phyloP scores from a whole-genome alignment of 306 rosid genomes.

The Medicago truncatula region DNA sequence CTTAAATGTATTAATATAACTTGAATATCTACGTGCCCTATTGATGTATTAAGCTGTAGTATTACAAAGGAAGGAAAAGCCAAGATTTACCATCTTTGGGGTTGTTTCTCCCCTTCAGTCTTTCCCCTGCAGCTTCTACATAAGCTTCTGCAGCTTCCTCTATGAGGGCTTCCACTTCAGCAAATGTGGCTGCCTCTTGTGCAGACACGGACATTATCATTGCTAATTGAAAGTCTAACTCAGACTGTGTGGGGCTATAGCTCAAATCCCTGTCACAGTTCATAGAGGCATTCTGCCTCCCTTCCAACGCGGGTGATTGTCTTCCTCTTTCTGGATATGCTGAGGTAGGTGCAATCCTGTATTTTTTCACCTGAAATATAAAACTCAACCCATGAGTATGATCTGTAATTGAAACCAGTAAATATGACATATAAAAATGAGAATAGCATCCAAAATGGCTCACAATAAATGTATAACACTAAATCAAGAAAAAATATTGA shows the following conservation, averaged over 20 bases:
- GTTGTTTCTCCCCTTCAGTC: constrained; percentile 58
- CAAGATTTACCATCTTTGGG: constrained; percentile 69
- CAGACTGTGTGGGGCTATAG: constrained; percentile 58
- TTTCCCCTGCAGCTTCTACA: constrained; percentile 82
- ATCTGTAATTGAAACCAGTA: constrained; percentile 30
- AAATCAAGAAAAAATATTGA: too few species aligned
- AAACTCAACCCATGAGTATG: constrained; percentile 21
- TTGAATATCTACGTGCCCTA: neutral
- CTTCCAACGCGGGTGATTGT: constrained; percentile 55
- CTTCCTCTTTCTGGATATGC: constrained; percentile 63
- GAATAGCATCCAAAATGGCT: too few species aligned
- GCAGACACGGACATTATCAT: constrained; percentile 80
- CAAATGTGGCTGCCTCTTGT: constrained; percentile 78
- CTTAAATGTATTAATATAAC: too few species aligned
- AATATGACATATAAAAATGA: neutral
- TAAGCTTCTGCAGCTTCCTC: constrained; percentile 98
- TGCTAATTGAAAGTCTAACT: constrained; percentile 75
- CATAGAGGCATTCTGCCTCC: constrained; percentile 60
- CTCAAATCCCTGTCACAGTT: constrained; percentile 59
- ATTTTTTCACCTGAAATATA: constrained; percentile 72
- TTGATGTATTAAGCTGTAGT: constrained; percentile 10
- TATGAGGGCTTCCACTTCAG: constrained; percentile 90
- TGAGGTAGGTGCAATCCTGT: constrained; percentile 68
- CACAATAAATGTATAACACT: too few species aligned
- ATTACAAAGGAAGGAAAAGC: constrained; percentile 3